A percentile compares a stretch with the other conserved stretches of the same genome.
Conservation (phyloP, 2,329 filamentous ascomycete genomes). For the Trichoderma brevicompactum region DNA sequence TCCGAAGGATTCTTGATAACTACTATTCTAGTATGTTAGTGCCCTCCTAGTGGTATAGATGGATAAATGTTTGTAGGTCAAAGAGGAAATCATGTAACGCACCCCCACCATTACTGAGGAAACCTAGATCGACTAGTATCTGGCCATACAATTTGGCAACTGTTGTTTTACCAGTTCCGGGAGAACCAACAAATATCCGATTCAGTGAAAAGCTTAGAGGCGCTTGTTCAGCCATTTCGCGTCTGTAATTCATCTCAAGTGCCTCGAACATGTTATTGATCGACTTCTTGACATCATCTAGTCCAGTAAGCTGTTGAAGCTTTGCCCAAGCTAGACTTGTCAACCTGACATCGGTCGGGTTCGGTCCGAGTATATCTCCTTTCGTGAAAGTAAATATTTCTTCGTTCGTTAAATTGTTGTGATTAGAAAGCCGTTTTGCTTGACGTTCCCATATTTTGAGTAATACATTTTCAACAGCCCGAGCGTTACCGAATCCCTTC, state of each 20-base stretch:
- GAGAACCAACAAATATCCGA: slow-evolving; percentile 68
- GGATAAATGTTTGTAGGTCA: too few species aligned
- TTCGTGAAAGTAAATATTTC: slow-evolving; percentile 2
- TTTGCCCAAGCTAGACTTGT: slow-evolving; percentile 9
- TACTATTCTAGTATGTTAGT: slow-evolving; percentile 41
- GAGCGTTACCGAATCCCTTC: slow-evolving; percentile 9
- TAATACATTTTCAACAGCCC: slow-evolving; percentile 8
- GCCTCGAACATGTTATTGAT: slow-evolving; percentile 4
- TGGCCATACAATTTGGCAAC: slow-evolving; percentile 75
- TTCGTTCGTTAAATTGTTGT: not conserved
- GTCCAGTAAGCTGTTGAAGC: not conserved
- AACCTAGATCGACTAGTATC: slow-evolving; percentile 74
- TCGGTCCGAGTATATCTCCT: slow-evolving; percentile 5
- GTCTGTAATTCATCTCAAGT: not conserved
- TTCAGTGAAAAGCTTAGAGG: slow-evolving; percentile 60
- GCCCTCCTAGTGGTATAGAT: not conserved
- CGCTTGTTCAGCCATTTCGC: not conserved
- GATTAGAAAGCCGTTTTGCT: not conserved
- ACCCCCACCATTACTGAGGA: slow-evolving; percentile 53
- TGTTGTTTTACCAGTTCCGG: slow-evolving; percentile 74
- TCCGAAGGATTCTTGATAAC: slow-evolving; percentile 65
- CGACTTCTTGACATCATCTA: slow-evolving; percentile 4
- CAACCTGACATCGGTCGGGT: not conserved
- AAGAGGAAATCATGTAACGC: not conserved
- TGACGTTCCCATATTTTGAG: slow-evolving; percentile 12